phyloP scores from a whole-genome alignment of 257 asterid species.

The Coffea eugenioides region DNA sequence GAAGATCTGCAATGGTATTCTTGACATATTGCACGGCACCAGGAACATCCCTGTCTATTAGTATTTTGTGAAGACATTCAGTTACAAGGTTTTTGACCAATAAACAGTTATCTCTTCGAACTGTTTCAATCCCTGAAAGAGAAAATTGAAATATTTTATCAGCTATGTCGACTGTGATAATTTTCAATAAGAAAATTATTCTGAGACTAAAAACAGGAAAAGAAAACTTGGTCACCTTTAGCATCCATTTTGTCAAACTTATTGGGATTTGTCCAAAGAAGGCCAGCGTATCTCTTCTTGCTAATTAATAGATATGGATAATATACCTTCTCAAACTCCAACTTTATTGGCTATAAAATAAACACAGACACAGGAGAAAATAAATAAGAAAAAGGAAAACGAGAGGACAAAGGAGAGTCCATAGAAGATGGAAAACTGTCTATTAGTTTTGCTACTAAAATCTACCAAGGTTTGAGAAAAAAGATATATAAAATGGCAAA shows the following conservation, averaged over 20 bases:
- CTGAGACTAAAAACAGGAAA: constrained; percentile 13
- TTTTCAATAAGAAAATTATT: neutral
- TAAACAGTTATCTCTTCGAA: constrained; percentile 93
- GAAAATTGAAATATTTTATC: constrained; percentile 11
- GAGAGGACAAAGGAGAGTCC: neutral
- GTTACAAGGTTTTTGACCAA: constrained; percentile 87
- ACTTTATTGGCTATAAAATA: constrained; percentile 75
- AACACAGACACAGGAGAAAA: constrained; percentile 9
- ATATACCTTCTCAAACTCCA: constrained; percentile 97
- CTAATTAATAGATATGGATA: constrained; percentile 89
- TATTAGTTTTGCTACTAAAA: neutral
- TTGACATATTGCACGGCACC: constrained; percentile 98
- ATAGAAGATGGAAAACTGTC: neutral
- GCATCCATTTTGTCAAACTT: constrained; percentile 97
- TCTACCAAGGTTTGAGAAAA: neutral
- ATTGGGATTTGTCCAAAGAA: constrained; percentile 90
- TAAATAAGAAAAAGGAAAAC: neutral
- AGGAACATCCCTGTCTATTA: constrained; percentile 85
- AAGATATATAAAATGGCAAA: neutral
- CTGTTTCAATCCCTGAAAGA: constrained; percentile 88
- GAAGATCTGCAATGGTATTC: constrained; percentile 93
- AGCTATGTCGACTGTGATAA: constrained; percentile 1
- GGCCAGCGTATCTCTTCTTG: constrained; percentile 99
- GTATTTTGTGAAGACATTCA: constrained; percentile 91
- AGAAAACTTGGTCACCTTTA: constrained; percentile 61